Conservation (phyloP, 208 protist species). For the Crithidia expoeki region DNA sequence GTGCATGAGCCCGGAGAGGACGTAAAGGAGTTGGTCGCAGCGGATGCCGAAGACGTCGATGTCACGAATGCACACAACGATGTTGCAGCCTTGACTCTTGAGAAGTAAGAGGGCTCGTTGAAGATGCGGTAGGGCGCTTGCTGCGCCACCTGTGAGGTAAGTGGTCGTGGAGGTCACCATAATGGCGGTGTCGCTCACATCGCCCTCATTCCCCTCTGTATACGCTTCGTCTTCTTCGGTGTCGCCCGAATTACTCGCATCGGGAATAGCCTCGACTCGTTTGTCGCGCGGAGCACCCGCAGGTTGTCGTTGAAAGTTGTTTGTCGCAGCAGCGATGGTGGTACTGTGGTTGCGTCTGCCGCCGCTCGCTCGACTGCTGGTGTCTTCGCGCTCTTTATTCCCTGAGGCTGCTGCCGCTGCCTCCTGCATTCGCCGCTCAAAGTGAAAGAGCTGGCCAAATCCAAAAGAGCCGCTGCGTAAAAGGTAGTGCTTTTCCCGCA, state of each 20-base stretch:
- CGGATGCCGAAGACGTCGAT: conserved; percentile 79
- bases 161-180: conserved; percentile 69
- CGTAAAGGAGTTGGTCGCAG: conserved; percentile 86
- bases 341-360: not conserved
- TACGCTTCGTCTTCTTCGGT: not conserved
- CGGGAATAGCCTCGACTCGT: no score
- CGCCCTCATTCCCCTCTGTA: conserved; percentile 18
- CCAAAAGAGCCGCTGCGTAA: conserved; percentile 72
- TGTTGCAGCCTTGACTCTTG: conserved; percentile 62
- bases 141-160: conserved; percentile 55
- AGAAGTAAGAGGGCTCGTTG: conserved; percentile 76
- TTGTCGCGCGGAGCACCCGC: no score
- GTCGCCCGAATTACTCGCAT: not conserved
- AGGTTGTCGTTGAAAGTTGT: not conserved
- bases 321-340: not conserved
- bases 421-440: conserved; percentile 37
- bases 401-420: conserved; percentile 10
- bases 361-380: not conserved
- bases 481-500: conserved; percentile 55
- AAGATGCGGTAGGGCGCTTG: conserved; percentile 74
- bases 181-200: conserved; percentile 28
- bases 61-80: conserved; percentile 77
- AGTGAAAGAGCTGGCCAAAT: conserved; percentile 83
- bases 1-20: conserved; percentile 87
- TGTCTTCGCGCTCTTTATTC: not conserved